A percentile compares a stretch with the other conserved stretches of the same genome.
Evolutionary conservation across 2,329 filamentous ascomycete species (phyloP).

Genomic region (Xylaria polymorpha): DNA sequence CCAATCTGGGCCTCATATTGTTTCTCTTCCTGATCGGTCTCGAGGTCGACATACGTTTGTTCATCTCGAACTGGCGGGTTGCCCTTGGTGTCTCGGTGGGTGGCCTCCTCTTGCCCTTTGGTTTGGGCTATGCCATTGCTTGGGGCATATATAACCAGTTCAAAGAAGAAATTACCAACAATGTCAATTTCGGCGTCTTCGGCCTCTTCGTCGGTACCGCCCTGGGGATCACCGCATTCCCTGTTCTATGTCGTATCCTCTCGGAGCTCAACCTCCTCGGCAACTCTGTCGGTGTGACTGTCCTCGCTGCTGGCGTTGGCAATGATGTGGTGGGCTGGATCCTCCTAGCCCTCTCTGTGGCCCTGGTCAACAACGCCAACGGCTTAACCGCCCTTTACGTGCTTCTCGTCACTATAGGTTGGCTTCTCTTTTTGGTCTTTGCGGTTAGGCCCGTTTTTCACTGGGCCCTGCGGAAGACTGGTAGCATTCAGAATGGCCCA

Average conservation of each 20-base stretch:
- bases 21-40: constrained; percentile 82
- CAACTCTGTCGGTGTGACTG: constrained; percentile 89
- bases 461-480: constrained; percentile 77
- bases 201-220: constrained; percentile 88
- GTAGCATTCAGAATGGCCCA: constrained; percentile 87
- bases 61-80: constrained; percentile 76
- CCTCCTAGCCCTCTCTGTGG: constrained; percentile 89
- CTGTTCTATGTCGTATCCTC: constrained; percentile 92
- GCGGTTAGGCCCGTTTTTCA: constrained; percentile 79
- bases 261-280: constrained; percentile 88
- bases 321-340: constrained; percentile 96
- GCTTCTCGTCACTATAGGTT: constrained; percentile 79
- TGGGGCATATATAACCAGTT: constrained; percentile 78
- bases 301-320: constrained; percentile 88
- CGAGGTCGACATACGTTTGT: constrained; percentile 76
- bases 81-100: constrained; percentile 74
- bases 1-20: constrained; percentile 77
- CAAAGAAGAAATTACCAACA: constrained; percentile 49
- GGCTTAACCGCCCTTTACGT: constrained; percentile 89
- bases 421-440: constrained; percentile 79
- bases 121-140: constrained; percentile 75
- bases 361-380: constrained; percentile 86
- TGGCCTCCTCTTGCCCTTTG: constrained; percentile 79
- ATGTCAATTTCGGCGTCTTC: constrained; percentile 57
- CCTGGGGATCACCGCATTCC: constrained; percentile 90